A percentile compares a stretch with the other conserved stretches of the same genome.
Evolutionary conservation across 1,284 basidiomycete genomes (phyloP).

Genomic region (Naganishia albida): DNA sequence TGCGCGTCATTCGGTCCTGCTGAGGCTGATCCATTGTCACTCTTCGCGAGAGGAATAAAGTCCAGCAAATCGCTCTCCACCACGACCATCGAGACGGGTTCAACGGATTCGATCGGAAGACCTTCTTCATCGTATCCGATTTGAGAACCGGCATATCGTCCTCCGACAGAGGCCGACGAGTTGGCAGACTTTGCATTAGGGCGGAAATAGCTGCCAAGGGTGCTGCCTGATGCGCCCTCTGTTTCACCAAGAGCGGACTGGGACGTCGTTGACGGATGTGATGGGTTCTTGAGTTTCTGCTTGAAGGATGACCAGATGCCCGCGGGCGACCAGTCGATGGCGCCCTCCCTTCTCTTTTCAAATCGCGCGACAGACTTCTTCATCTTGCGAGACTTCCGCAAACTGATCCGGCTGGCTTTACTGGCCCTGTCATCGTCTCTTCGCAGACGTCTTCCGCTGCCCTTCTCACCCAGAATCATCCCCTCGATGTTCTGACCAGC

Average conservation of each 20-base stretch:
- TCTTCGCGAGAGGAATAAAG: conserved; percentile 42
- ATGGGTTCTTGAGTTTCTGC: conserved; percentile 30
- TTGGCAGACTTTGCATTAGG: conserved; percentile 9
- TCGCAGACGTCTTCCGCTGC: neutral
- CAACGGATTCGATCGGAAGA: conserved; percentile 9
- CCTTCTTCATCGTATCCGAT: conserved; percentile 27
- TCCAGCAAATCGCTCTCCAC: conserved; percentile 49
- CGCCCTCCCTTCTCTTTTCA: conserved; percentile 21
- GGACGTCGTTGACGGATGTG: conserved; percentile 33
- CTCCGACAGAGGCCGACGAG: conserved; percentile 19
- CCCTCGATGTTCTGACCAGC: conserved; percentile 3
- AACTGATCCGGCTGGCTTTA: conserved; percentile 11
- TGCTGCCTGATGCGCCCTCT: conserved; percentile 22
- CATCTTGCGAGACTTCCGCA: conserved; percentile 20
- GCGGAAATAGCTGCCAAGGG: conserved; percentile 21
- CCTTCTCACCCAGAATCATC: conserved; percentile 22
- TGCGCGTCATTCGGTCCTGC: conserved; percentile 14
- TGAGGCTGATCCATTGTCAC: conserved; percentile 42
- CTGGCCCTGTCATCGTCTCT: conserved; percentile 19
- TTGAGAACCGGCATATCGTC: conserved; percentile 20
- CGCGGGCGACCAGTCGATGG: conserved; percentile 18
- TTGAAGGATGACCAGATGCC: conserved; percentile 20
- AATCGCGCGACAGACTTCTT: conserved; percentile 24
- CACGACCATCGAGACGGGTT: conserved; percentile 38
- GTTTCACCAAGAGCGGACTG: conserved; percentile 26